Evolutionary conservation across 345 rosid genomes (phyloP).

Genomic region (Ceriops tagal): DNA sequence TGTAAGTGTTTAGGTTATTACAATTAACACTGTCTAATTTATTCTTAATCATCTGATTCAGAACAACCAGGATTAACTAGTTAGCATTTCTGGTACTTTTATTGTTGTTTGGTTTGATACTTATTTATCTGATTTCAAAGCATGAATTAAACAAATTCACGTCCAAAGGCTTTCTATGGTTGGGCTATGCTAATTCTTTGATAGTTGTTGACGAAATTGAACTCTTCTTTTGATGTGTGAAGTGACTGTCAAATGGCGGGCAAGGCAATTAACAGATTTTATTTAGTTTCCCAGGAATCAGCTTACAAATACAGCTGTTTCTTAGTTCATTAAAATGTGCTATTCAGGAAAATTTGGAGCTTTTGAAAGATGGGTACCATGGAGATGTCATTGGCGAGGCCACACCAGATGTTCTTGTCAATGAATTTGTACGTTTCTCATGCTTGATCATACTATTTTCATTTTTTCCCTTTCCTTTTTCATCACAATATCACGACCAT

Average conservation of each 20-base stretch:
- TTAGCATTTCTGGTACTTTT: too few relatives aligned
- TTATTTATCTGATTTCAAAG: too few relatives aligned
- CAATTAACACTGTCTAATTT: too few relatives aligned
- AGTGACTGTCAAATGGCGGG: background rate
- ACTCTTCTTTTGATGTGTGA: background rate
- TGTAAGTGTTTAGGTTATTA: background rate
- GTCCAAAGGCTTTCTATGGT: background rate
- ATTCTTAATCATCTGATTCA: too few relatives aligned
- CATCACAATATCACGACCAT: background rate
- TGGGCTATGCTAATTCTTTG: background rate
- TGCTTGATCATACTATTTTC: constrained; percentile 6
- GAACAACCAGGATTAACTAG: too few relatives aligned
- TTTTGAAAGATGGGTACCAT: constrained; percentile 67
- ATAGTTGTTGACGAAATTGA: background rate
- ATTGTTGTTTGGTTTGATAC: too few relatives aligned
- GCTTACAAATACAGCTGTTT: background rate
- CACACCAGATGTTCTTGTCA: constrained; percentile 83
- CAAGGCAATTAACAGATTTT: background rate
- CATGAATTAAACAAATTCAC: background rate
- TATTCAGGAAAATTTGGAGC: constrained; percentile 55
- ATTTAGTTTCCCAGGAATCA: background rate
- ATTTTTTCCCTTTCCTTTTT: background rate
- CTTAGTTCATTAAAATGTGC: constrained; percentile 6
- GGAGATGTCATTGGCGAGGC: constrained; percentile 84
- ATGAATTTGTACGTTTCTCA: constrained; percentile 71